Percentiles rank a stretch among this genome's conserved stretches.
phyloP scores from a whole-genome alignment of 805 yeast species.

The Maudiozyma saulgeensis region DNA sequence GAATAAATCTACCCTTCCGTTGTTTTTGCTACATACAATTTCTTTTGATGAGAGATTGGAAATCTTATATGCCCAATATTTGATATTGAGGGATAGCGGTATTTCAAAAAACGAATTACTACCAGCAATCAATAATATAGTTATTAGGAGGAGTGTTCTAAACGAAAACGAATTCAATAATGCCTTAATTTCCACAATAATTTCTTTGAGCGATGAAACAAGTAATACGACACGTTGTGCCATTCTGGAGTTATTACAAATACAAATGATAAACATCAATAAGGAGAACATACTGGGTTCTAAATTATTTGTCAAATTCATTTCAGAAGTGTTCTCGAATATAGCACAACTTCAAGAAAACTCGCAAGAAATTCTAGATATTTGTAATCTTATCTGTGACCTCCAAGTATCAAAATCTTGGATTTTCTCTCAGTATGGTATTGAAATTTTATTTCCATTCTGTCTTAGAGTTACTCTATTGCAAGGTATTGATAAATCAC shows the following conservation, averaged over 20 bases:
- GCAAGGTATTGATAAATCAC: neutral
- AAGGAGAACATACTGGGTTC: conserved; percentile 17
- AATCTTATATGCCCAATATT: conserved; percentile 29
- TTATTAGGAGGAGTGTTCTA: conserved; percentile 4
- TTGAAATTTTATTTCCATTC: conserved; percentile 44
- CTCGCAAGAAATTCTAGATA: conserved; percentile 4
- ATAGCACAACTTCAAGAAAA: conserved; percentile 6
- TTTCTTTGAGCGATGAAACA: conserved; percentile 7
- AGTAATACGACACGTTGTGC: conserved; percentile 4
- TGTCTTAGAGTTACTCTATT: conserved; percentile 6
- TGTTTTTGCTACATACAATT: conserved; percentile 22
- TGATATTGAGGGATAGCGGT: conserved; percentile 25
- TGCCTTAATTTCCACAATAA: conserved; percentile 9
- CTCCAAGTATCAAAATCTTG: conserved; percentile 43
- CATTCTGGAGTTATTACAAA: conserved; percentile 16
- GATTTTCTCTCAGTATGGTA: conserved; percentile 54
- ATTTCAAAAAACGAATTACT: conserved; percentile 8
- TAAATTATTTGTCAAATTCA: conserved; percentile 24
- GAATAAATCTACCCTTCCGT: neutral
- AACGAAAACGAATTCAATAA: conserved; percentile 11
- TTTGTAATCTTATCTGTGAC: conserved; percentile 31
- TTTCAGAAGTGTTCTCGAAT: conserved; percentile 24
- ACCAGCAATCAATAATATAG: conserved; percentile 14
- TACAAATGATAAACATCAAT: conserved; percentile 11
- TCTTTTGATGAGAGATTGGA: conserved; percentile 13